These are phyloP conservation scores for Pseudogymnoascus sp. DNA, from an alignment of 2,329 filamentous ascomycete species.

Conservation along the genomic window DNA sequence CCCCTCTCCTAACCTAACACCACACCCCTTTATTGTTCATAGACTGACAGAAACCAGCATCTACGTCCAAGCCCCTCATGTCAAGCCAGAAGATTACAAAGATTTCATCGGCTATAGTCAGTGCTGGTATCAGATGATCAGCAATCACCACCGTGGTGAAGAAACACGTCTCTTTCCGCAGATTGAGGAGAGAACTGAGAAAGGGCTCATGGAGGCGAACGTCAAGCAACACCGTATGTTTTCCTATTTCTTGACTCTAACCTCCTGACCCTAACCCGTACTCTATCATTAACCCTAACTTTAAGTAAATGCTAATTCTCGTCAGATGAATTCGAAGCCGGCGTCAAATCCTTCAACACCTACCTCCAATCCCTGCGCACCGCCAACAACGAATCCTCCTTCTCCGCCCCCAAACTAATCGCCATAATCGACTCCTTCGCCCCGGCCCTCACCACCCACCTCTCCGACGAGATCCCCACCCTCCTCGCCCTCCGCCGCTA, in stretches of 20 bases:
- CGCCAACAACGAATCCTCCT: background rate
- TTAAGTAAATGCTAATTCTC: background rate
- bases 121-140: slow-evolving; percentile 4
- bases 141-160: background rate
- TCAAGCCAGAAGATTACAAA: slow-evolving; percentile 5
- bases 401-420: slow-evolving; percentile 13
- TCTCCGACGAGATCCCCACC: background rate
- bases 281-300: background rate
- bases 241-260: background rate
- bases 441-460: background rate
- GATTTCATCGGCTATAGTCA: background rate
- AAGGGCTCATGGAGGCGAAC: background rate
- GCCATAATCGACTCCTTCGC: background rate
- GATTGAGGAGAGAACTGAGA: slow-evolving; percentile 8
- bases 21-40: background rate
- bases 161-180: background rate
- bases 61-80: background rate
- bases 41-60: background rate
- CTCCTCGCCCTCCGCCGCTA: slow-evolving; percentile 11
- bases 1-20: background rate
- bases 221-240: background rate
- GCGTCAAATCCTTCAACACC: slow-evolving; percentile 13
- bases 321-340: slow-evolving; percentile 15
- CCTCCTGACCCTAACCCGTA: background rate
- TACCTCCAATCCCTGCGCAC: slow-evolving; percentile 11